A percentile compares a stretch with the other conserved stretches of the same genome.
Evolutionary conservation across 257 asterid genomes (phyloP).

Genomic region (Nicotiana knightiana): DNA sequence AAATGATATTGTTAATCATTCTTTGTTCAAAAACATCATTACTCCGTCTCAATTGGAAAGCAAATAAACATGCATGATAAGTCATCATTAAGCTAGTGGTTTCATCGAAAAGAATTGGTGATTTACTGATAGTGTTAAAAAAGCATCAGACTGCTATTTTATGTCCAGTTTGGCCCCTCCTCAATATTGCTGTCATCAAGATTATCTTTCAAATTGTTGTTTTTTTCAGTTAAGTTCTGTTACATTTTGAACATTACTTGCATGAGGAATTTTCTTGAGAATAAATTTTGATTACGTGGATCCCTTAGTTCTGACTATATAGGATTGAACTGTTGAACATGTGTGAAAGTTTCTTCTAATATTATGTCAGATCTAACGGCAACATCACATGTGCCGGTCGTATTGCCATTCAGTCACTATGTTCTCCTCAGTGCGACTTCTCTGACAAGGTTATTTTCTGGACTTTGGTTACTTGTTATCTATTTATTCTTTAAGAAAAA

Average conservation of each 20-base stretch:
- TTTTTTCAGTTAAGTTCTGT: not conserved
- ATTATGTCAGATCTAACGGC: conserved; percentile 42
- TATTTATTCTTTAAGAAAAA: not conserved
- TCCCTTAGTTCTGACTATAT: not conserved
- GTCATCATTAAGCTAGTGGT: not conserved
- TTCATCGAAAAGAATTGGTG: not conserved
- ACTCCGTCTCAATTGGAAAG: not conserved
- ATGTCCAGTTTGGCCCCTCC: not conserved
- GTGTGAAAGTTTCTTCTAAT: not conserved
- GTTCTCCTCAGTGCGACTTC: conserved; percentile 89
- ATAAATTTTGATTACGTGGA: not conserved
- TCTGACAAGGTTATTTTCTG: conserved; percentile 46
- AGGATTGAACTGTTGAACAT: not conserved
- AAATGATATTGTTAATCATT: not conserved
- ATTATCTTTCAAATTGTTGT: not conserved
- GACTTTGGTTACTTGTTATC: not conserved
- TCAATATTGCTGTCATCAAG: not conserved
- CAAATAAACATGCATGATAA: not conserved
- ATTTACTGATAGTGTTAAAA: not conserved
- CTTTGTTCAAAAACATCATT: not conserved
- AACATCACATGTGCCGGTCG: conserved; percentile 52
- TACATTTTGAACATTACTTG: not conserved
- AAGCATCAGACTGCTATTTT: not conserved
- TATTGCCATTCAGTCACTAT: conserved; percentile 78
- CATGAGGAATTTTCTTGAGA: not conserved